phyloP scores from a whole-genome alignment of 2,329 filamentous ascomycete species.

The Monosporascus ibericus region DNA sequence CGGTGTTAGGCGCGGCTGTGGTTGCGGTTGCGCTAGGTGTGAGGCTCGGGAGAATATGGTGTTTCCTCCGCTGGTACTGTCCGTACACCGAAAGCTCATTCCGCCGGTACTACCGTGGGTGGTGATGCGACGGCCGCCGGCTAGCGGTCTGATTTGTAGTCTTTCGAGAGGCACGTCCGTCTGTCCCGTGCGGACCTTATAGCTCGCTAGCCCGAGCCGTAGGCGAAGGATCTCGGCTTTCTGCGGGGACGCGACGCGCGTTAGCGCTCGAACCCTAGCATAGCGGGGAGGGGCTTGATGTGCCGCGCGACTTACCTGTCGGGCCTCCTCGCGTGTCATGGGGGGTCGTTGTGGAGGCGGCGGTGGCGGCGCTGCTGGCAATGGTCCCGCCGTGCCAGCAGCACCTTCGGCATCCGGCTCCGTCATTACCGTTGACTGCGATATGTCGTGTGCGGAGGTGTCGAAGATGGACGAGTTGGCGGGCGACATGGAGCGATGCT shows the following conservation, averaged over 20 bases:
- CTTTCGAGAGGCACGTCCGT: slow-evolving; percentile 57
- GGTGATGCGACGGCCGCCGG: slow-evolving; percentile 5
- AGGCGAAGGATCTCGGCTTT: slow-evolving; percentile 61
- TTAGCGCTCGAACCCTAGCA: not conserved
- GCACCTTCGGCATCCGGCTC: slow-evolving; percentile 34
- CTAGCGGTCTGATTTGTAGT: slow-evolving; percentile 39
- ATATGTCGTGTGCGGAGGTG: slow-evolving; percentile 38
- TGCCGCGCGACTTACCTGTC: slow-evolving; percentile 34
- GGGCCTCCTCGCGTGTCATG: slow-evolving; percentile 47
- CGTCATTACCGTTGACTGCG: slow-evolving; percentile 43
- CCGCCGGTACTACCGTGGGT: not conserved
- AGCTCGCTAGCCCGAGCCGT: slow-evolving; percentile 64
- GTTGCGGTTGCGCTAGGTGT: not conserved
- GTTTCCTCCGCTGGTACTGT: slow-evolving; percentile 7
- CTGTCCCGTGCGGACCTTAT: slow-evolving; percentile 72
- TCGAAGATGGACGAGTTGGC: slow-evolving; percentile 46
- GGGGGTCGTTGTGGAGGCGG: slow-evolving; percentile 14
- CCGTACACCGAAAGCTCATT: slow-evolving; percentile 6
- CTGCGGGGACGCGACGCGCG: slow-evolving; percentile 28
- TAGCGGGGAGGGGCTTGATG: not conserved
- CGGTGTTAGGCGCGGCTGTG: not conserved
- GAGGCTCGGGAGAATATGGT: not conserved
- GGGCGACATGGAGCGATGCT: slow-evolving; percentile 27
- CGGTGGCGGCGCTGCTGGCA: slow-evolving; percentile 10
- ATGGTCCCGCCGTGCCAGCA: not conserved